Base-by-base conservation (phyloP, 225 moss, liverwort and hornwort genomes). In the Pleurozium schreberi region DNA sequence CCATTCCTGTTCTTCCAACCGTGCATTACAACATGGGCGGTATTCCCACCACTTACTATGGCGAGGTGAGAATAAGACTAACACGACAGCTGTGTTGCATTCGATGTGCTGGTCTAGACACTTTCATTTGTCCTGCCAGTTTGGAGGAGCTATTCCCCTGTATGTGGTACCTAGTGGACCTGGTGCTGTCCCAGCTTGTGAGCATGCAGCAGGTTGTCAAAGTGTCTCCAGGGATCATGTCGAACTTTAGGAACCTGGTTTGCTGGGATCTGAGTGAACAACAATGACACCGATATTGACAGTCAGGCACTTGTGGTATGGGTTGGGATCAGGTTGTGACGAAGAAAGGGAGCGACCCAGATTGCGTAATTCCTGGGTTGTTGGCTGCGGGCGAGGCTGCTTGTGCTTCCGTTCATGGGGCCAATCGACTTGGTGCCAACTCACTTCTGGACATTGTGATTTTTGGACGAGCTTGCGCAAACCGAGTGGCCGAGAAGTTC, bases 11-110 rank as follows among this genome's bases (percentile, higher is more conserved):
- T 60, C 89, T 99, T 55, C 98, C 97, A 52, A 99, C 97, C 28
- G 98, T 99, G 87, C 98, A 99, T 88, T 99, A 99, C 90, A 99
- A 99, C 95, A 99, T 99, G 97, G 98, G 98, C 87, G 98, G 98
- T 66, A 96, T 99, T 36, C 98, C 97, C 30, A 99, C 98, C 26
- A 99, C 94, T 55, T 95, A 93, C 88, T 86, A 92, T 86, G 98
- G 98, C 92, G 96, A 99, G 92, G 98, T 95, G 85, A 89, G 85
- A 58, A 40, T 12, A 64, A 25, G 58, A 27, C 67, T 59, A 71
- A 19, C 28, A 22, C 36, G 75, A 68, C 65, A 22, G 68, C 66
- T 55, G 52, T 70, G 38, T 86, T 64, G 63, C 59, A 71, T 63
- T 47, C 11, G 59, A 68, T 53, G 61, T 75, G 40, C 31, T n/a